Conservation (phyloP, 345 rosid genomes). For the Populus alba region DNA sequence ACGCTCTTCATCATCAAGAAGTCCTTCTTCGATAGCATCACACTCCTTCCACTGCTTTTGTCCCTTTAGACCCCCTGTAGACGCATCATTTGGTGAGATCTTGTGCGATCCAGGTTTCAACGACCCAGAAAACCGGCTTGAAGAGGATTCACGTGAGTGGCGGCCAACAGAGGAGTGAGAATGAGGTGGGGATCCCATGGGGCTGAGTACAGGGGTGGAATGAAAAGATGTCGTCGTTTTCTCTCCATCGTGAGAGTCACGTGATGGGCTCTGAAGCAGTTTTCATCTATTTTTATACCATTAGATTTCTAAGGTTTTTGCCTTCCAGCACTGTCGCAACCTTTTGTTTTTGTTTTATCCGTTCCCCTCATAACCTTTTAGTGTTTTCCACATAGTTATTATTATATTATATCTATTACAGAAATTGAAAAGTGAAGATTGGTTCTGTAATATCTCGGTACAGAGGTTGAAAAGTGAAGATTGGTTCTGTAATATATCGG, state of each 20-base stretch:
- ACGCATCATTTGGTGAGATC: constrained; percentile 68
- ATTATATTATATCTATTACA: too few relatives aligned
- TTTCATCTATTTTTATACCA: too few relatives aligned
- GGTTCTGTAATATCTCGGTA: too few relatives aligned
- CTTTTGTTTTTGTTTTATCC: too few relatives aligned
- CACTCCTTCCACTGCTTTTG: constrained; percentile 74
- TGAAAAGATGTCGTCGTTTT: constrained; percentile 94
- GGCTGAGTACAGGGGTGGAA: constrained; percentile 87
- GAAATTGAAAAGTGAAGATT: too few relatives aligned
- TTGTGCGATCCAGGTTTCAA: constrained; percentile 86
- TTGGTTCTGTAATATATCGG: too few relatives aligned
- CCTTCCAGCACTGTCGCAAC: too few relatives aligned
- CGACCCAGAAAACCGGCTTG: constrained; percentile 89
- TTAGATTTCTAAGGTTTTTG: too few relatives aligned
- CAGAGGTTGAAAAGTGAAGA: too few relatives aligned
- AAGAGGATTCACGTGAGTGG: constrained; percentile 86
- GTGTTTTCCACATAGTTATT: too few relatives aligned
- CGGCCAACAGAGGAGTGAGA: constrained; percentile 89
- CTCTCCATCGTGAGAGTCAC: constrained; percentile 98
- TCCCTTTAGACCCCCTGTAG: constrained; percentile 49
- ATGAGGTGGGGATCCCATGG: constrained; percentile 89
- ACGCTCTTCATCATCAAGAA: constrained; percentile 79
- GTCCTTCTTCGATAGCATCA: constrained; percentile 84
- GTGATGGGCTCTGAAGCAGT: constrained; percentile 93
- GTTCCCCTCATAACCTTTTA: too few relatives aligned